These are phyloP conservation scores for Aspergillus novofumigatus DNA, from an alignment of 2,329 filamentous ascomycete species.

Conservation along the genomic window DNA sequence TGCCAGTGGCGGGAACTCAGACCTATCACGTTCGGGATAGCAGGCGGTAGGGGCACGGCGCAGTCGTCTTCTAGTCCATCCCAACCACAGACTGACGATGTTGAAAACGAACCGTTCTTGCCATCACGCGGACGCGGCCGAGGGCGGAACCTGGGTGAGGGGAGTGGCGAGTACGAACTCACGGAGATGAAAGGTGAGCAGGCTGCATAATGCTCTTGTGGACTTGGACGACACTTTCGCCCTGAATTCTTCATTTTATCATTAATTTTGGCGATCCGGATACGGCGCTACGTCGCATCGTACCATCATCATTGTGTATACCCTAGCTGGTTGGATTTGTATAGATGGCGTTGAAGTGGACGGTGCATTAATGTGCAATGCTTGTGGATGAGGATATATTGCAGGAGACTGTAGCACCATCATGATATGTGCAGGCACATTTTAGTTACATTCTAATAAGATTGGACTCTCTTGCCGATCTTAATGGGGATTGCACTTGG, in stretches of 20 bases:
- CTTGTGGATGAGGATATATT: conserved; percentile 1
- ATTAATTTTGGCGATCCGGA: neutral
- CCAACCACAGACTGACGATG: conserved; percentile 5
- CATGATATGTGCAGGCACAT: conserved; percentile 3
- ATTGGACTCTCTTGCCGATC: neutral
- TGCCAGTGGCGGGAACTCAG: conserved; percentile 85
- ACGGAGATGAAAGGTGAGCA: conserved; percentile 29
- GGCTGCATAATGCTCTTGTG: conserved; percentile 22
- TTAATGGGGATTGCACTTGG: neutral
- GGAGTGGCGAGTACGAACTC: conserved; percentile 33
- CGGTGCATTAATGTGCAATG: conserved; percentile 2
- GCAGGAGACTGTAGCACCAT: neutral
- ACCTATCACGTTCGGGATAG: conserved; percentile 75
- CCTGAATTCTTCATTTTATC: conserved; percentile 5
- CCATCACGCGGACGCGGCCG: conserved; percentile 30
- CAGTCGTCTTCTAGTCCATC: conserved; percentile 10
- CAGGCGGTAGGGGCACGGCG: conserved; percentile 14
- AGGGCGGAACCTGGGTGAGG: conserved; percentile 21
- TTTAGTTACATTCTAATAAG: neutral
- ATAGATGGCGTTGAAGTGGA: conserved; percentile 28
- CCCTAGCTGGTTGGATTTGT: conserved; percentile 28
- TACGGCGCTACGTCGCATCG: neutral
- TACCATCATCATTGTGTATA: conserved; percentile 20
- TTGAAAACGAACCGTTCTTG: conserved; percentile 20
- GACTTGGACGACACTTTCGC: neutral